Conservation (phyloP, 441 rosid species). For the Syzygium syzygioides region DNA sequence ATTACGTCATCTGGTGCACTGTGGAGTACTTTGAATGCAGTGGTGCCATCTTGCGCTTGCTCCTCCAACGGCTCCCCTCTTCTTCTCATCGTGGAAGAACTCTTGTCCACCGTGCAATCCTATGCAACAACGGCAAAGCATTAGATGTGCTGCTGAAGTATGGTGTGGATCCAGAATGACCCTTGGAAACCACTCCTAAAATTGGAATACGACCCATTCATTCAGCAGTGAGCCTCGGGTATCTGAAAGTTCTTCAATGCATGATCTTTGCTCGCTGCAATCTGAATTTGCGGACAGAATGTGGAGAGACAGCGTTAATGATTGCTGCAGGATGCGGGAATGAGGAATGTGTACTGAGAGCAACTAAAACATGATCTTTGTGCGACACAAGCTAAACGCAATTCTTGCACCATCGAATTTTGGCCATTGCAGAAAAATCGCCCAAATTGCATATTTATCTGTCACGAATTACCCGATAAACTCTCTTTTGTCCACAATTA, state of each 20-base stretch:
- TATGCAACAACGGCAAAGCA: slow-evolving; percentile 31
- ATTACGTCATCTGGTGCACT: slow-evolving; percentile 28
- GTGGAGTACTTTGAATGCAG: slow-evolving; percentile 39
- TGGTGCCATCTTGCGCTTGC: slow-evolving; percentile 26
- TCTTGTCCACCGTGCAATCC: slow-evolving; percentile 32
- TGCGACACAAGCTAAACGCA: too few species aligned
- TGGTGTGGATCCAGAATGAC: slow-evolving; percentile 25
- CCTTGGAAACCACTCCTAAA: slow-evolving; percentile 17
- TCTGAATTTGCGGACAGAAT: slow-evolving; percentile 19
- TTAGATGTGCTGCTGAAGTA: slow-evolving; percentile 18
- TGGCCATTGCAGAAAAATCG: background rate
- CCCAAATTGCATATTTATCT: background rate
- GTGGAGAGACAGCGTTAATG: slow-evolving; percentile 35
- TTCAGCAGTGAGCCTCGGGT: slow-evolving; percentile 25
- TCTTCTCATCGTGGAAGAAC: slow-evolving; percentile 23
- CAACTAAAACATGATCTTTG: too few species aligned
- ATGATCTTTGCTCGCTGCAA: slow-evolving; percentile 15
- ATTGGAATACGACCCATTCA: slow-evolving; percentile 16
- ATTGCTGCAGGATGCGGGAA: slow-evolving; percentile 25
- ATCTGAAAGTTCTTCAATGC: slow-evolving; percentile 16
- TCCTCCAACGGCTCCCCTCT: slow-evolving; percentile 15
- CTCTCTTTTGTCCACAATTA: background rate
- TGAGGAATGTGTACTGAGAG: too few species aligned
- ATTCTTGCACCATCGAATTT: too few species aligned
- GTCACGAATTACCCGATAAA: background rate